Evolutionary conservation across 768 basidiomycete species (phyloP), one percentile per base, ranked within the genome.

Genomic region (Filobasidium wieringae): DNA sequence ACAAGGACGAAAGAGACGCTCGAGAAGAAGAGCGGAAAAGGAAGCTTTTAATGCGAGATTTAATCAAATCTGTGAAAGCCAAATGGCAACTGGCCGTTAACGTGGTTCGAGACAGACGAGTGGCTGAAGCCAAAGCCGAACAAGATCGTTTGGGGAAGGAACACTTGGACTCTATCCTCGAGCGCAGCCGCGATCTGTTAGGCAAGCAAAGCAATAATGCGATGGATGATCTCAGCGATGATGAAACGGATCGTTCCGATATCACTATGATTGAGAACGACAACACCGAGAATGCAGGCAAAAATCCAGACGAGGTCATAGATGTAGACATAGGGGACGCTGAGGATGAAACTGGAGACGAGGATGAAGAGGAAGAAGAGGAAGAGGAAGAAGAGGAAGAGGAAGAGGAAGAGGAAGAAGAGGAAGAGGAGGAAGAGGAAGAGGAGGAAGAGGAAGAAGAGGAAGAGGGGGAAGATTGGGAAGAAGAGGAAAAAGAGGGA

Each of bases 81-180:
- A 85, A 89, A 68, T 96, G 92, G 92, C 86, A 85, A 72, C 83
- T 87, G 67, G 91, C 87, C 7, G 82, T 91, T 15, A 72, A 74
- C 55, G 71, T 73, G 51, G 59, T 72, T 9, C 63, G 68, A 27
- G 67, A 66, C 1, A 57, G 63, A 64, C 79, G 82, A 60, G 77
- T 84, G 33, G 75, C 80, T 39, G 78, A 77, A 52, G 75, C 77
- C 12, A 86, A 87, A 67, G 84, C 78, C 17, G 90, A 95, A 72
- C 86, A 91, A 71, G 79, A 82, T 62, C 79, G 81, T 31, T 78
- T 83, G 5, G 88, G 91, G 0, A 85, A 85, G 60, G 82, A 84
- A 62, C 91, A 95, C 73, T 79, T 96, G 22, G 87, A 92, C 70
- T 87, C 85, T 4, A 88, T 96, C 62, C 77, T 96, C 45, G 82